Conservation (phyloP, 1,139 yeast species). For the Arxiozyma bovina region DNA sequence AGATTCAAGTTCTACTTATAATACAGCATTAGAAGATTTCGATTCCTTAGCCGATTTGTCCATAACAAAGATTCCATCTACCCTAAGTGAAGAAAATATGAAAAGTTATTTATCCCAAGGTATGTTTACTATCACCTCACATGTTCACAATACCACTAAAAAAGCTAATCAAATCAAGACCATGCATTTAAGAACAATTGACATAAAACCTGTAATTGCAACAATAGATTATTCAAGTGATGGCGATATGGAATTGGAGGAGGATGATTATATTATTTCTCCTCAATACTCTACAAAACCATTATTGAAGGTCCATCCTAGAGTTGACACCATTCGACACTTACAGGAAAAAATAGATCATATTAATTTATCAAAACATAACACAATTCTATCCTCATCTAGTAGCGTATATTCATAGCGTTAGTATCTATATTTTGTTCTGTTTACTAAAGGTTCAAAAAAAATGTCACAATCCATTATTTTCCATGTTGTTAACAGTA, state of each 20-base stretch:
- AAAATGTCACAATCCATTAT: not conserved
- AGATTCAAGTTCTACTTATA: not conserved
- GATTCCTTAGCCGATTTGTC: constrained; percentile 13
- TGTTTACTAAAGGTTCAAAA: not conserved
- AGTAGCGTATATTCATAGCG: constrained; percentile 12
- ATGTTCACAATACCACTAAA: not conserved
- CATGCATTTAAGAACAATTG: constrained; percentile 1
- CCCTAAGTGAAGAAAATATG: constrained; percentile 2
- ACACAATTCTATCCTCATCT: constrained; percentile 4
- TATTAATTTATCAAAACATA: constrained; percentile 4
- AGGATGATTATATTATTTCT: constrained; percentile 3
- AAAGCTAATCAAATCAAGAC: not conserved
- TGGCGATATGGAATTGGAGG: constrained; percentile 3
- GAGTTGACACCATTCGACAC: constrained; percentile 5
- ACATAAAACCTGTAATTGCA: constrained; percentile 6
- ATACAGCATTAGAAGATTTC: constrained; percentile 9
- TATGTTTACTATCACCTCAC: not conserved
- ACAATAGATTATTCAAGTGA: constrained; percentile 2
- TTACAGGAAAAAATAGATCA: constrained; percentile 14
- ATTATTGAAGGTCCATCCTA: constrained; percentile 1
- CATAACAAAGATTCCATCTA: constrained; percentile 7
- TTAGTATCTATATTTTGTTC: not conserved
- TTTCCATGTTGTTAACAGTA: not conserved
- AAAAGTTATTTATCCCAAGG: not conserved
- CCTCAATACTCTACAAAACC: not conserved